Evolutionary conservation across 2,329 filamentous ascomycete species (phyloP), one percentile per base, ranked within the genome.

Genomic region (Tolypocladium amazonense): DNA sequence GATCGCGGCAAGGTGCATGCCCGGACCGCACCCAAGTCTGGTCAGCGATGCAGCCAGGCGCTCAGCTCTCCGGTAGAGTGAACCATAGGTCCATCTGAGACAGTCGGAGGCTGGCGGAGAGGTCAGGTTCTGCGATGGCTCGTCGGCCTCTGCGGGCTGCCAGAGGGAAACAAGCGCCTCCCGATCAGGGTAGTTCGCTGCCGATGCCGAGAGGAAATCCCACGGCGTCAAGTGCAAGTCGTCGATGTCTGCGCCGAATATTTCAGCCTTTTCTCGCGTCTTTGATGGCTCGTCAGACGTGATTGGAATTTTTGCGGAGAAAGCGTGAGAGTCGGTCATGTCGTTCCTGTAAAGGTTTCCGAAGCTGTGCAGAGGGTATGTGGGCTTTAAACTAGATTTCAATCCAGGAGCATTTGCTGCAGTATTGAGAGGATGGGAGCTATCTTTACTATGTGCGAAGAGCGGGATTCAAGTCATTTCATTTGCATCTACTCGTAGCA

Each of bases 91-190:
- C 71, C 70, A 73, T 62, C 66, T 66, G 6, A 71, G 65, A 56
- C 64, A 65, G 12, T 61, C 30, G 27, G 25, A 23, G 58, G 58
- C 60, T 39, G 61, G 55, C 30, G 52, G 30, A 50, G 18, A 18
- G 15, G 39, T 11, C 20, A 9, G 25, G 39, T n/a, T 18, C 41
- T 43, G 39, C 20, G 35, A 18, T 15, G 43, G 35, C 38, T 37
- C 39, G 33, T 6, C 35, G 18, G 12, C 5, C n/a, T 56, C 43
- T 58, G 62, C 52, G 23, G 65, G 61, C 33, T 73, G 71, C 73
- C 72, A 73, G 38, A 72, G 62, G 37, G 71, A 74, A 15, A 75
- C 71, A 41, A 75, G 59, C 20, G 73, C 73, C 41, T 75, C 72
- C 59, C 65, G 62, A 7, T 71, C 65, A 0, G 73, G 72, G 27